Evolutionary conservation across 2,329 filamentous ascomycete genomes (phyloP).

Genomic region (Ascochyta fabae): DNA sequence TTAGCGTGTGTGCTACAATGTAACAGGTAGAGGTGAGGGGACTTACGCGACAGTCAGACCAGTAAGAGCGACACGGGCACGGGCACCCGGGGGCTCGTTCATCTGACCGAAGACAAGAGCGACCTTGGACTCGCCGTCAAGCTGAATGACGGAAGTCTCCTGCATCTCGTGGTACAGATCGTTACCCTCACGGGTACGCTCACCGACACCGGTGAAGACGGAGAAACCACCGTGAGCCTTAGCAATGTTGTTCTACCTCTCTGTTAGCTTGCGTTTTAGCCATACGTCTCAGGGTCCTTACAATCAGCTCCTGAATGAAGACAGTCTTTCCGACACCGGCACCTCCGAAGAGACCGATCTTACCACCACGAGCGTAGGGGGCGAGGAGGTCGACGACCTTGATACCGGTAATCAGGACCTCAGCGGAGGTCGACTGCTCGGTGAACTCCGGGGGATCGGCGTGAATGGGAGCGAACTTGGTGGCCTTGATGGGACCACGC

Average conservation of each 20-base stretch:
- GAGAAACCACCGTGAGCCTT: conserved; percentile 99
- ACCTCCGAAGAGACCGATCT: conserved; percentile 99
- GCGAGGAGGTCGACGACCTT: conserved; percentile 99
- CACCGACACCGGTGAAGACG: conserved; percentile 99
- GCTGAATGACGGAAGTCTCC: conserved; percentile 99
- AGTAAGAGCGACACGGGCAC: conserved; percentile 99
- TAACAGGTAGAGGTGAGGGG: conserved; percentile 55
- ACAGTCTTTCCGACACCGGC: conserved; percentile 99
- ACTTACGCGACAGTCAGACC: conserved; percentile 54
- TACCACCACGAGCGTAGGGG: conserved; percentile 99
- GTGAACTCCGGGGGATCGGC: conserved; percentile 89
- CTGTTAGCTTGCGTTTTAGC: conserved; percentile 32
- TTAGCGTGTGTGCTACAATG: background rate
- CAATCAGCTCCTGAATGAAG: conserved; percentile 99
- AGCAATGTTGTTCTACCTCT: conserved; percentile 91
- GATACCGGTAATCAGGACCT: conserved; percentile 98
- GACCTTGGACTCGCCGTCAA: conserved; percentile 99
- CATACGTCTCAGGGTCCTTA: conserved; percentile 50
- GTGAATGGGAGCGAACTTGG: conserved; percentile 90
- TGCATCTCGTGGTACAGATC: conserved; percentile 99
- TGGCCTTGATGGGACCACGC: conserved; percentile 95
- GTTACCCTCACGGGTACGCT: conserved; percentile 99
- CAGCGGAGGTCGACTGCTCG: conserved; percentile 94
- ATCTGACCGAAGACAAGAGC: conserved; percentile 99
- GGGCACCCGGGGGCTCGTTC: conserved; percentile 99